Percentiles rank a stretch among this genome's conserved stretches.
These are phyloP conservation scores for Fusarium sp. DNA, from an alignment of 2,329 filamentous ascomycete species.

Conservation along the genomic window DNA sequence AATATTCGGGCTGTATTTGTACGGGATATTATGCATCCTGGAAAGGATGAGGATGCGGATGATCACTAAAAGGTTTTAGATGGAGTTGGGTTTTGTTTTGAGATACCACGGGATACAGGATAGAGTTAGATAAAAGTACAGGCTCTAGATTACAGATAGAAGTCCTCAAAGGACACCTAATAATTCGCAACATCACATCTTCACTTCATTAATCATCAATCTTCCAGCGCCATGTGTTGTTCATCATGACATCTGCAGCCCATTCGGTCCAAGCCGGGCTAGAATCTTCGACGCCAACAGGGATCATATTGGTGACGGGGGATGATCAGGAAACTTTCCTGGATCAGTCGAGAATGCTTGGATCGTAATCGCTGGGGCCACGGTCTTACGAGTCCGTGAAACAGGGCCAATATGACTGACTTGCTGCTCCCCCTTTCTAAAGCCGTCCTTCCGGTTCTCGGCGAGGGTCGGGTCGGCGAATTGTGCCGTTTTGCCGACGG, in stretches of 20 bases:
- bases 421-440: slow-evolving; percentile 18
- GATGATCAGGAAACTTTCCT: background rate
- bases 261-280: background rate
- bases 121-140: background rate
- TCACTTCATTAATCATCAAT: background rate
- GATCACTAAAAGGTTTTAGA: slow-evolving; percentile 51
- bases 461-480: slow-evolving; percentile 15
- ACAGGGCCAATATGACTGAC: slow-evolving; percentile 24
- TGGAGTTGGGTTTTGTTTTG: slow-evolving; percentile 16
- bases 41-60: slow-evolving; percentile 64
- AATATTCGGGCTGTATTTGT: slow-evolving; percentile 58
- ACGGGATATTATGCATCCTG: slow-evolving; percentile 68
- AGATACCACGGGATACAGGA: slow-evolving; percentile 27
- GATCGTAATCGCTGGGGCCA: slow-evolving; percentile 19
- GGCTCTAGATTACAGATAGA: background rate
- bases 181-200: background rate
- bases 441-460: slow-evolving; percentile 15
- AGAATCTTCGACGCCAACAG: slow-evolving; percentile 15
- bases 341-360: slow-evolving; percentile 15
- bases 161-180: background rate
- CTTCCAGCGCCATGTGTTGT: no score
- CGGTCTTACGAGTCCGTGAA: slow-evolving; percentile 26
- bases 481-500: background rate
- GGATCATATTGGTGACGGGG: background rate
- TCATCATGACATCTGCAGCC: background rate